Evolutionary conservation across 805 yeast species (phyloP), one percentile per base, ranked within the genome.

Genomic region (Grigorovia transvaalensis): DNA sequence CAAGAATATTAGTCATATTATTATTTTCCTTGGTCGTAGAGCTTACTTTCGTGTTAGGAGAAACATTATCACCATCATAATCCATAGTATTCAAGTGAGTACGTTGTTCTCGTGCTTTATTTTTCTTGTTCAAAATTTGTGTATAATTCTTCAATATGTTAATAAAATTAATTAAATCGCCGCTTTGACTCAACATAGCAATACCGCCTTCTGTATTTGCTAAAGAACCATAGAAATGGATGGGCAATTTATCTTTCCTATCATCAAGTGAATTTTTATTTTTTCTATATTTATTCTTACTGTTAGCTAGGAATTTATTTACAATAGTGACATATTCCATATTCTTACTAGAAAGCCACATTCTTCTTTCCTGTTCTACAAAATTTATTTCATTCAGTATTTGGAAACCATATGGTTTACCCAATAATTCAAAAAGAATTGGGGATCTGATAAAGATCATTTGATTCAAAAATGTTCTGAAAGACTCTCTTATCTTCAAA

Each of bases 121-220:
- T n/a, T 7, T 46, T 41, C 11, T 35, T 35, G 27, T 46, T 27
- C 4, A 46, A 38, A 20, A 15, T 4, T 19, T 47, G 49, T 0
- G 67, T 59, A 57, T 70, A 71, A 20, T 55, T 58, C 35, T 71
- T 62, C n/a, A 72, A 61, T 15, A 56, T 56, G 44, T 68, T 71
- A 43, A 68, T 62, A 51, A 77, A 65, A 38, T 65, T 67, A 13
- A 73, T 71, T 48, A 80, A 57, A 49, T 73, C 74, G 9, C 78
- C 79, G 45, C 74, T 74, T 38, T 76, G 71, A 33, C 77, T 73
- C 47, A 91, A 73, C 48, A 83, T 69, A 27, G 74, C 73, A 50
- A 87, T 73, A 0, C 98, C 98, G 53, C 86, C 91, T 53, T 79
- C 84, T 0, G 96, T 88, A 50, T 83, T 79, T 0, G 88, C 84